A percentile compares a stretch with the other conserved stretches of the same genome.
These are phyloP conservation scores for Dendrostoma leiphaemia DNA, from an alignment of 2,329 filamentous ascomycete genomes.

Conservation along the genomic window DNA sequence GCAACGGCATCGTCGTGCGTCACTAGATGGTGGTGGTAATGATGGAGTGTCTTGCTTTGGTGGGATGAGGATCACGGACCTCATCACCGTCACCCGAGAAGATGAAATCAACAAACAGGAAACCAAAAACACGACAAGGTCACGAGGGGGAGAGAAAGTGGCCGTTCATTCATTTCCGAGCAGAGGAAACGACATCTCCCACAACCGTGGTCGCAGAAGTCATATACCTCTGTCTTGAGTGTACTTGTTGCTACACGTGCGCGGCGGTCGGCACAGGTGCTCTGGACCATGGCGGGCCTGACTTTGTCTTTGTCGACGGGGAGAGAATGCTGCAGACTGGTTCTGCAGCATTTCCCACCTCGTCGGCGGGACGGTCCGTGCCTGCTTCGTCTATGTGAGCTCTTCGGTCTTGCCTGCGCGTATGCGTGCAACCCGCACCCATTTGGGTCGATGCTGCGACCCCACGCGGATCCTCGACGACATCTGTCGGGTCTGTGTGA, in stretches of 20 bases:
- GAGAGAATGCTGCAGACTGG: constrained; percentile 14
- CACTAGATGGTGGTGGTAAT: constrained; percentile 23
- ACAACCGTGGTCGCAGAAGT: constrained; percentile 18
- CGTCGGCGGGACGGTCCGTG: background rate
- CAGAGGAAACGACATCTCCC: constrained; percentile 20
- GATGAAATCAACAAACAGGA: constrained; percentile 17
- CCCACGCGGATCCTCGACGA: constrained; percentile 38
- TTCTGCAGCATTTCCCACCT: constrained; percentile 4
- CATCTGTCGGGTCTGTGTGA: constrained; percentile 23
- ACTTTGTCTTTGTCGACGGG: background rate
- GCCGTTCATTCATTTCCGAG: constrained; percentile 34
- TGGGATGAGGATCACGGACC: constrained; percentile 23
- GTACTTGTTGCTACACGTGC: constrained; percentile 28
- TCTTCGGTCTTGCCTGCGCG: constrained; percentile 33
- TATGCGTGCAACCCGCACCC: constrained; percentile 28
- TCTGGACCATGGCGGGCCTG: constrained; percentile 18
- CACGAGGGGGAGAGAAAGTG: constrained; percentile 24
- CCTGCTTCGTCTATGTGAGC: constrained; percentile 40
- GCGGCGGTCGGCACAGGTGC: constrained; percentile 31
- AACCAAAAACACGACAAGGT: constrained; percentile 17
- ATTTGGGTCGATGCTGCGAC: constrained; percentile 55
- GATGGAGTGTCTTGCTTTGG: constrained; percentile 12
- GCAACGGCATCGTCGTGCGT: constrained; percentile 62
- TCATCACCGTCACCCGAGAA: constrained; percentile 27
- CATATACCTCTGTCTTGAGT: constrained; percentile 27